Evolutionary conservation across 495 filamentous ascomycete species (phyloP).

Genomic region (Stereocaulon alpinum): DNA sequence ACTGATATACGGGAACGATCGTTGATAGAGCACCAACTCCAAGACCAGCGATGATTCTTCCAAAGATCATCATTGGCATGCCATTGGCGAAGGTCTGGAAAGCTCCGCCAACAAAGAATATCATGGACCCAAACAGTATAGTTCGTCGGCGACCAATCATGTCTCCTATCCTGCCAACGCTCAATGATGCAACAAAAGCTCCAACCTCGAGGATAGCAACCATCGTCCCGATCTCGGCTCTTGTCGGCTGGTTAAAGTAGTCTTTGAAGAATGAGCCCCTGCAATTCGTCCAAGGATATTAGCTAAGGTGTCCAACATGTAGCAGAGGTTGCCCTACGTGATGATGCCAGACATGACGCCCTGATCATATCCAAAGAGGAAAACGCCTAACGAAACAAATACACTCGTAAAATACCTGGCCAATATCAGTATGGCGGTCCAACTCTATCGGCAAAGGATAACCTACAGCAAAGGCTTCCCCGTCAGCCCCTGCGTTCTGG

Average conservation of each 20-base stretch:
- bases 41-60: constrained; percentile 82
- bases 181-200: constrained; percentile 78
- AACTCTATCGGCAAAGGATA: background rate
- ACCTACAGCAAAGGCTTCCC: constrained; percentile 88
- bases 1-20: constrained; percentile 96
- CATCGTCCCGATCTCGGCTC: constrained; percentile 83
- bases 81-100: constrained; percentile 71
- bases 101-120: constrained; percentile 85
- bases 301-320: background rate
- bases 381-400: constrained; percentile 95
- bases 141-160: constrained; percentile 82
- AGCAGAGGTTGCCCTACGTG: constrained; percentile 52
- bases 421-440: constrained; percentile 25
- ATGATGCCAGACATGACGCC: constrained; percentile 99
- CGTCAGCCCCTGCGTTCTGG: constrained; percentile 76
- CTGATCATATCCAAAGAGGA: constrained; percentile 97
- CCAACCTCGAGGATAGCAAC: constrained; percentile 94
- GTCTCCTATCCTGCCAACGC: constrained; percentile 86
- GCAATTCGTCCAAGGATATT: constrained; percentile 19
- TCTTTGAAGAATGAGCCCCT: constrained; percentile 80
- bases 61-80: constrained; percentile 87
- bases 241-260: constrained; percentile 82
- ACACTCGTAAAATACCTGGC: constrained; percentile 91
- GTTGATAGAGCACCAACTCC: constrained; percentile 92
- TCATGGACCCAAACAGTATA: constrained; percentile 84